Base-by-base conservation (phyloP, 2,329 filamentous ascomycete genomes). In the Cercospora janseana region DNA sequence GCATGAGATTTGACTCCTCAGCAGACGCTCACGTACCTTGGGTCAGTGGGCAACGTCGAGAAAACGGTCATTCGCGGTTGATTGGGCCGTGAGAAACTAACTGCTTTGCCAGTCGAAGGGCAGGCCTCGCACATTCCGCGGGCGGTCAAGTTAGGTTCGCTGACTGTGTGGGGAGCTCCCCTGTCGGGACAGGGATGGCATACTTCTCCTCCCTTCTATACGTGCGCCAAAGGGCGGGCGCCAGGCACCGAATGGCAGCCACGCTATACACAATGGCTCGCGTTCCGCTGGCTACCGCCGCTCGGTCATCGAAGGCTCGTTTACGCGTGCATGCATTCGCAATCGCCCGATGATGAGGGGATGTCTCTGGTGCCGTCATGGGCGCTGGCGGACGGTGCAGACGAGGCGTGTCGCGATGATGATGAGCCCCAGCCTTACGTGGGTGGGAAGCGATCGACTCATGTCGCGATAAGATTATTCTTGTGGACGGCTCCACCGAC, bases 141-240 rank as follows among this genome's bases (percentile, higher is more conserved):
- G 37, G 28, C 31, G 43, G 26, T 15, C 18, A 15, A 28, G 26
- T 26, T 43, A 43, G 40, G 15, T 37, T 46, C n/a, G 31, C 31
- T 13, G 10, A 28, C 43, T 46, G 42, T 34, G 40, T 46, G 31
- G 31, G 23, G 44, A 46, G 44, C 21, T 35, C 31, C 31, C 44
- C 31, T 46, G 43, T 23, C 13, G 16, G n/a, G 20, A 31, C 27
- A 16, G 26, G 43, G 43, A 26, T 13, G 34, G n/a, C n/a, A n/a
- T n/a, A n/a, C n/a, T n/a, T n/a, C n/a, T n/a, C n/a, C n/a, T n/a
- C n/a, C n/a, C 34, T 10, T 7, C 4, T 16, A 18, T 37, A 20
- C n/a, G 7, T 20, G 23, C 34, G 34, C 16, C 10, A 10, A 12
- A 18, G 34, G 34, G 15, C n/a, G 23, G 23, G 34, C 4, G 15